Conservation (phyloP, 257 asterid species). For the Pogostemon cablin region DNA sequence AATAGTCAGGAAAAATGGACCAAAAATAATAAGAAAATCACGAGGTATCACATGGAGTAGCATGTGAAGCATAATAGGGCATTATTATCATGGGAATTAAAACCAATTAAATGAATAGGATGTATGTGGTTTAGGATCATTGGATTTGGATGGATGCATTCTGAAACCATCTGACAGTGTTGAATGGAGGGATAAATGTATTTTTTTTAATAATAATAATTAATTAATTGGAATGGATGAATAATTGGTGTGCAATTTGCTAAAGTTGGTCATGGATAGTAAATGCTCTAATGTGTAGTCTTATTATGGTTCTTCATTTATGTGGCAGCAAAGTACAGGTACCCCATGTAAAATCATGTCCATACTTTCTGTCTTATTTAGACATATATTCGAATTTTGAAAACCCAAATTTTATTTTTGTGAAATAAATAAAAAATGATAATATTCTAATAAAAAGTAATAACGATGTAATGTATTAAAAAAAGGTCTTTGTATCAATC, state of each 20-base stretch:
- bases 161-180: conserved; percentile 36
- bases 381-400: too few relatives aligned
- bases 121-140: conserved; percentile 37
- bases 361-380: too few relatives aligned
- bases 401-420: too few relatives aligned
- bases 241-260: conserved; percentile 11
- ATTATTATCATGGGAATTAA: conserved; percentile 36
- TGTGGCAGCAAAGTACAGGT: not conserved
- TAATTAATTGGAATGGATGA: not conserved
- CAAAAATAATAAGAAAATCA: not conserved
- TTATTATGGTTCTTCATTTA: not conserved
- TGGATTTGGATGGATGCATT: conserved; percentile 36
- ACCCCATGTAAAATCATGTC: not conserved
- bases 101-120: conserved; percentile 33
- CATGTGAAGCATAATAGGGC: conserved; percentile 45
- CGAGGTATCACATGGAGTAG: conserved; percentile 39
- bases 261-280: not conserved
- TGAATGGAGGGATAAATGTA: not conserved
- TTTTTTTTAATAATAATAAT: too few relatives aligned
- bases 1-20: conserved; percentile 3
- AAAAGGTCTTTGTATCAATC: too few relatives aligned
- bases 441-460: too few relatives aligned
- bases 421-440: too few relatives aligned
- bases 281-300: not conserved
- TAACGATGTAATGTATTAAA: too few relatives aligned